Evolutionary conservation across 148 eudicot species (phyloP).

Genomic region (Rhododendron simsii): DNA sequence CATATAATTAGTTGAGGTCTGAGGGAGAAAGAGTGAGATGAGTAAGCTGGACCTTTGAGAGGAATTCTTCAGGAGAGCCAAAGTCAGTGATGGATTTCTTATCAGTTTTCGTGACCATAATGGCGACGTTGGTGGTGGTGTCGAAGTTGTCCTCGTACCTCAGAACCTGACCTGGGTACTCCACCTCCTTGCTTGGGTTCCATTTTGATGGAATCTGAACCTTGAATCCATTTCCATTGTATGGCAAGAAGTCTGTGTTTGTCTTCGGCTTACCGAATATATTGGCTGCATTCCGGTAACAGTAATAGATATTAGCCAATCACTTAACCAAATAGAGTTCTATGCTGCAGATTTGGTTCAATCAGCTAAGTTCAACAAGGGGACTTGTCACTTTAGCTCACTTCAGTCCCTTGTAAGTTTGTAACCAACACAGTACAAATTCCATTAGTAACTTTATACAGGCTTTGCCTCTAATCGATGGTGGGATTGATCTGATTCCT

Average conservation of each 20-base stretch:
- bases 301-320: background rate
- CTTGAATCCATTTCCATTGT: slow-evolving; percentile 74
- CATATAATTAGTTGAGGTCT: background rate
- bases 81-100: slow-evolving; percentile 86
- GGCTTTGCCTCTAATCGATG: too few relatives aligned
- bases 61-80: slow-evolving; percentile 91
- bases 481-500: too few relatives aligned
- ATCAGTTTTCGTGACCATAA: slow-evolving; percentile 69
- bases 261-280: slow-evolving; percentile 89
- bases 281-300: slow-evolving; percentile 53
- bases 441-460: background rate
- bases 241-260: slow-evolving; percentile 70
- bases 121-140: slow-evolving; percentile 61
- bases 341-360: background rate
- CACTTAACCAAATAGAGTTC: background rate
- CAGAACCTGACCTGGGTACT: slow-evolving; percentile 88
- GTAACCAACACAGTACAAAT: background rate
- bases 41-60: slow-evolving; percentile 41
- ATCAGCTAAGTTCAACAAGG: background rate
- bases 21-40: background rate
- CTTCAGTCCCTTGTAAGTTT: background rate
- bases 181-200: slow-evolving; percentile 94
- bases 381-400: background rate
- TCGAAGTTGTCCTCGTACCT: slow-evolving; percentile 96
- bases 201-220: slow-evolving; percentile 72